Percentiles rank a stretch among this genome's conserved stretches.
phyloP scores from a whole-genome alignment of 1,284 basidiomycete genomes.

The Sanguinoderma infundibulare region DNA sequence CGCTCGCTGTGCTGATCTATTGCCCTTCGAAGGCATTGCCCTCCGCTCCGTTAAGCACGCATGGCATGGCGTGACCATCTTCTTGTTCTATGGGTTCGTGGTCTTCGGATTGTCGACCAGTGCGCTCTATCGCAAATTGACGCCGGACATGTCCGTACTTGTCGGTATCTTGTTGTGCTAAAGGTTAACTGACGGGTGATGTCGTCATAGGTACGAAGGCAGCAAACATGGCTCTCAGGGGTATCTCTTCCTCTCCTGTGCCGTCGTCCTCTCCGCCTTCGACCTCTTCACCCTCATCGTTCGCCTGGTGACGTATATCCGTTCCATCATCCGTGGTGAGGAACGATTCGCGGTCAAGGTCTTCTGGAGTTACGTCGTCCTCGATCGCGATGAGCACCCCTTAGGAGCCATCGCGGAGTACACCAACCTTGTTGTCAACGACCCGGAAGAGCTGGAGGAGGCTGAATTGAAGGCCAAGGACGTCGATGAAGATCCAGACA shows the following conservation, averaged over 20 bases:
- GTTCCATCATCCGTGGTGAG: constrained; percentile 38
- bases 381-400: constrained; percentile 46
- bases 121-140: constrained; percentile 71
- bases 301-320: constrained; percentile 54
- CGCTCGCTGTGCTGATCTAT: constrained; percentile 9
- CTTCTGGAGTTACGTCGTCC: constrained; percentile 61
- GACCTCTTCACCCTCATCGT: constrained; percentile 55
- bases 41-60: constrained; percentile 75
- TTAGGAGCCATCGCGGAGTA: constrained; percentile 44
- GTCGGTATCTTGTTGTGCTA: constrained; percentile 6
- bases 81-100: constrained; percentile 60
- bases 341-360: constrained; percentile 49
- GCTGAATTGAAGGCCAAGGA: constrained; percentile 41
- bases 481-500: constrained; percentile 21
- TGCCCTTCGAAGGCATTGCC: constrained; percentile 60
- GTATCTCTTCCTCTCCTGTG: constrained; percentile 54
- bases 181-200: constrained; percentile 18
- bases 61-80: constrained; percentile 56
- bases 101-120: constrained; percentile 66
- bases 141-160: constrained; percentile 74
- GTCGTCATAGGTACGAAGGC: constrained; percentile 65
- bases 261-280: constrained; percentile 58
- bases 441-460: constrained; percentile 55
- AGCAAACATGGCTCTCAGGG: constrained; percentile 63
- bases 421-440: constrained; percentile 55